Conservation (phyloP, 768 basidiomycete genomes). For the Dioszegia crocea region DNA sequence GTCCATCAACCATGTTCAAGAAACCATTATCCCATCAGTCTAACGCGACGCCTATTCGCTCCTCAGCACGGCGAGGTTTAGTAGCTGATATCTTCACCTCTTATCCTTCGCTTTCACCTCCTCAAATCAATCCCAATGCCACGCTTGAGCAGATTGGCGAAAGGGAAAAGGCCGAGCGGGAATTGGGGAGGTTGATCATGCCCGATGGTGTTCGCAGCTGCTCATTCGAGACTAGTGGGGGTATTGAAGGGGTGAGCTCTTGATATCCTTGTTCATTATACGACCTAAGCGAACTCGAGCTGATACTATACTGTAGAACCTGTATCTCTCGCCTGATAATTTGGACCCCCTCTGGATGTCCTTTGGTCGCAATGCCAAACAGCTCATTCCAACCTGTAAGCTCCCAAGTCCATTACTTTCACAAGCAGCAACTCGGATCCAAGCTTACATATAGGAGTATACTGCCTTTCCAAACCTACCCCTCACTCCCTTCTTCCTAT, state of each 20-base stretch:
- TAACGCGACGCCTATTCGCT: slow-evolving; percentile 43
- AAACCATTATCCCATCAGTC: slow-evolving; percentile 42
- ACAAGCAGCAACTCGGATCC: too few species aligned
- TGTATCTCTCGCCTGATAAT: slow-evolving; percentile 20
- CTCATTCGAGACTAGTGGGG: slow-evolving; percentile 37
- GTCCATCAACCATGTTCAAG: slow-evolving; percentile 37
- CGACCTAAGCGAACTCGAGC: neutral
- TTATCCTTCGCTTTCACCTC: slow-evolving; percentile 23
- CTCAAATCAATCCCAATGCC: neutral
- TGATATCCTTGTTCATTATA: neutral
- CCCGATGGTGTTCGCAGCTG: slow-evolving; percentile 39
- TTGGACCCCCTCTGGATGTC: slow-evolving; percentile 46
- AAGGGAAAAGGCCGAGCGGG: slow-evolving; percentile 20
- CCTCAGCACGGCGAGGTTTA: slow-evolving; percentile 39
- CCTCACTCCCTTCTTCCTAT: slow-evolving; percentile 31
- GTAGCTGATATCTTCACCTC: slow-evolving; percentile 32
- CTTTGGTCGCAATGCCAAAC: slow-evolving; percentile 39
- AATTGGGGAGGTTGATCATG: slow-evolving; percentile 33
- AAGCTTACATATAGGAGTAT: slow-evolving; percentile 18
- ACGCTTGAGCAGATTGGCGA: slow-evolving; percentile 4
- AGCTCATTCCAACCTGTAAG: slow-evolving; percentile 46
- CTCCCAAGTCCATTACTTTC: neutral
- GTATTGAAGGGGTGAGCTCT: slow-evolving; percentile 36
- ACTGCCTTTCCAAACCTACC: slow-evolving; percentile 18
- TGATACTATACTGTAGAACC: slow-evolving; percentile 28